Evolutionary conservation across 805 yeast genomes (phyloP).

Genomic region (Starmera amethionina): DNA sequence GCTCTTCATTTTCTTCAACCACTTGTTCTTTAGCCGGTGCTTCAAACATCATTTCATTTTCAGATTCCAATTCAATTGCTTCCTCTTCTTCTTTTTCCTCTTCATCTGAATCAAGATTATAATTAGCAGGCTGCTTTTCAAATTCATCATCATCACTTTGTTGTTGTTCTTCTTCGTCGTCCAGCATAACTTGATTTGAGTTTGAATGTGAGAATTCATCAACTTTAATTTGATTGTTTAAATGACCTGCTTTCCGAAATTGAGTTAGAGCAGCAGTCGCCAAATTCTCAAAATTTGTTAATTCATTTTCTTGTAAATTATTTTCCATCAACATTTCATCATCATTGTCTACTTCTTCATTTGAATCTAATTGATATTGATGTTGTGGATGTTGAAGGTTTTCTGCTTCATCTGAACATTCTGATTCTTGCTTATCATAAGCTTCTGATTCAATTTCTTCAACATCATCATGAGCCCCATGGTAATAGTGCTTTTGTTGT

Average conservation of each 20-base stretch:
- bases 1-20: background rate
- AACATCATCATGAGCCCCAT: background rate
- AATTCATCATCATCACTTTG: background rate
- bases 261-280: too few species aligned
- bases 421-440: conserved; percentile 6
- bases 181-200: too few species aligned
- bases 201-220: too few species aligned
- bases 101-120: too few species aligned
- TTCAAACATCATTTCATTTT: background rate
- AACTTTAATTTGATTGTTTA: too few species aligned
- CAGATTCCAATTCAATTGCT: background rate
- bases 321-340: too few species aligned
- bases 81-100: background rate
- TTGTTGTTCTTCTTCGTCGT: background rate
- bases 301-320: too few species aligned
- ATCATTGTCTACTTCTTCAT: too few species aligned
- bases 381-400: background rate
- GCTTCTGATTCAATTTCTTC: conserved; percentile 1
- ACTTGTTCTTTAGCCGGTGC: background rate
- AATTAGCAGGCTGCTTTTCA: too few species aligned
- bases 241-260: too few species aligned
- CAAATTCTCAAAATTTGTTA: too few species aligned
- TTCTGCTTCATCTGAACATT: background rate
- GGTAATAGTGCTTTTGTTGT: background rate
- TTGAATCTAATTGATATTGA: too few species aligned